phyloP scores from a whole-genome alignment of 164 flowering plant species.

The Macadamia integrifolia region DNA sequence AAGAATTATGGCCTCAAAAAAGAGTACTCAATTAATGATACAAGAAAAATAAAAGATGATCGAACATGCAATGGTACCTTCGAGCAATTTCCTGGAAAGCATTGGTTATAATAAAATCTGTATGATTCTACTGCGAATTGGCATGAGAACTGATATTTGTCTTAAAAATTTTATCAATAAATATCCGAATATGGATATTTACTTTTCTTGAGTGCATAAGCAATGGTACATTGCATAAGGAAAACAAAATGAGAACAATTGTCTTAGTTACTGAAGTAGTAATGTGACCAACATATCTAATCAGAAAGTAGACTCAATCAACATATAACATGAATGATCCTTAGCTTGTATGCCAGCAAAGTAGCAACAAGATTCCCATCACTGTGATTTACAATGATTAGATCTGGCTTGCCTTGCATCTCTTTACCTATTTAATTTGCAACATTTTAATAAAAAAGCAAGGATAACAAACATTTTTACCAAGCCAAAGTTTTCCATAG shows the following conservation, averaged over 20 bases:
- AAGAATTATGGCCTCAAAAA: background rate
- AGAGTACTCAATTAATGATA: background rate
- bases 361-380: conserved; percentile 72
- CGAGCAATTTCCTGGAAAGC: conserved; percentile 76
- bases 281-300: background rate
- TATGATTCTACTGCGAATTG: conserved; percentile 35
- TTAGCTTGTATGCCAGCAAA: conserved; percentile 47
- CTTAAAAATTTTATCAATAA: conserved; percentile 52
- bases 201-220: conserved; percentile 70
- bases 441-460: conserved; percentile 29
- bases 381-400: conserved; percentile 58
- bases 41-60: background rate
- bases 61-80: conserved; percentile 30
- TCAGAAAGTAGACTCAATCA: no score
- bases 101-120: conserved; percentile 65
- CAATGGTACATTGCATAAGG: conserved; percentile 33
- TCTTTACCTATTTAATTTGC: conserved; percentile 27
- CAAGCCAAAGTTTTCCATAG: conserved; percentile 42
- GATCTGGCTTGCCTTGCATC: conserved; percentile 56
- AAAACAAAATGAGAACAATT: no score
- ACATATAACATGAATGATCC: conserved; percentile 41
- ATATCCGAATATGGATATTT: conserved; percentile 62
- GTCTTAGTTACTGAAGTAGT: conserved; percentile 17
- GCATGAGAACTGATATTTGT: conserved; percentile 41
- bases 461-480: background rate